phyloP scores from a whole-genome alignment of 495 filamentous ascomycete species.

The Podospora comata region DNA sequence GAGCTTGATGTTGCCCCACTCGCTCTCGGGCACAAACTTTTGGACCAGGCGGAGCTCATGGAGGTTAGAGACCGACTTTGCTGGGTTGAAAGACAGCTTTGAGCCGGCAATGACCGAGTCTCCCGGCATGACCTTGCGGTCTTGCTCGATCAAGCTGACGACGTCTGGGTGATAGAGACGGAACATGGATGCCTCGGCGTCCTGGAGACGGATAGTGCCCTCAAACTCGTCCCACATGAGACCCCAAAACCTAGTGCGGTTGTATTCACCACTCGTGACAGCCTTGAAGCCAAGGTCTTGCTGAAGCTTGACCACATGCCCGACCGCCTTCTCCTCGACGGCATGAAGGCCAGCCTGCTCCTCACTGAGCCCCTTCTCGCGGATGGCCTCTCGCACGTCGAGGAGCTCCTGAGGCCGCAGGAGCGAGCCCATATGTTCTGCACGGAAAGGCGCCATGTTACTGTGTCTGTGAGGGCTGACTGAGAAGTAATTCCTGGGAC shows the following conservation, averaged over 20 bases:
- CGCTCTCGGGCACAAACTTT: conserved; percentile 53
- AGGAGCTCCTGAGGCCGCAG: conserved; percentile 69
- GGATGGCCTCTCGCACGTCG: conserved; percentile 55
- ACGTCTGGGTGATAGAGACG: conserved; percentile 76
- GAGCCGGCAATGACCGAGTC: conserved; percentile 70
- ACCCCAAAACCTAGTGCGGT: conserved; percentile 61
- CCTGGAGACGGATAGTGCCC: conserved; percentile 60
- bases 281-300: conserved; percentile 63
- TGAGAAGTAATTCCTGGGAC: background rate
- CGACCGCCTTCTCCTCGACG: conserved; percentile 64
- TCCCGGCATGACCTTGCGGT: conserved; percentile 65
- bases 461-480: background rate
- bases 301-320: conserved; percentile 63
- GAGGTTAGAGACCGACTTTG: conserved; percentile 62
- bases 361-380: conserved; percentile 55
- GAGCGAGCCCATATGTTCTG: conserved; percentile 81
- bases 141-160: conserved; percentile 59
- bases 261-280: conserved; percentile 74
- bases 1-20: conserved; percentile 65
- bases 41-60: conserved; percentile 67
- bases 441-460: conserved; percentile 67
- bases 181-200: conserved; percentile 67
- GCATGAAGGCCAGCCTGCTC: conserved; percentile 51
- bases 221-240: conserved; percentile 74
- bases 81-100: conserved; percentile 66